Conservation (phyloP, 2,329 filamentous ascomycete species). For the Lachnellula suecica region DNA sequence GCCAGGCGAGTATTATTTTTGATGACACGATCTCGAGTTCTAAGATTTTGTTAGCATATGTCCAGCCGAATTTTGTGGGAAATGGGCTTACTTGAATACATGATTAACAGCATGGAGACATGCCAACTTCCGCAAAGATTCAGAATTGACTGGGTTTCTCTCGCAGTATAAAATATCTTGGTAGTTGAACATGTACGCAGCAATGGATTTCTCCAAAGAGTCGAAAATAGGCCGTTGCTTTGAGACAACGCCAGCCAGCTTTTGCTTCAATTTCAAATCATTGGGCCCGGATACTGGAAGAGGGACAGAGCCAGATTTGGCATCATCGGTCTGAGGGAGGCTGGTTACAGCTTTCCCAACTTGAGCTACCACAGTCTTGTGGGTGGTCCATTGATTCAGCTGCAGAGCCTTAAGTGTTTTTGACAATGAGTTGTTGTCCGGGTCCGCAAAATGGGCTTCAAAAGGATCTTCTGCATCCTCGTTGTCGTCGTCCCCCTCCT, state of each 20-base stretch:
- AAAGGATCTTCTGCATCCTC: conserved; percentile 69
- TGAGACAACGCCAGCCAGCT: conserved; percentile 55
- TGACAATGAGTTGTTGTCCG: conserved; percentile 60
- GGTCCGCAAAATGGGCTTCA: conserved; percentile 73
- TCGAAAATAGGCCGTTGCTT: conserved; percentile 58
- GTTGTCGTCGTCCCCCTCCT: conserved; percentile 44
- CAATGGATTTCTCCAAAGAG: conserved; percentile 61
- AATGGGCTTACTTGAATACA: conserved; percentile 68
- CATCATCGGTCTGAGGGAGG: conserved; percentile 42
- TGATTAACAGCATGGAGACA: conserved; percentile 90
- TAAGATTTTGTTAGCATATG: conserved; percentile 33
- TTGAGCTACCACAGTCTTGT: conserved; percentile 41
- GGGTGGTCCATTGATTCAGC: conserved; percentile 50
- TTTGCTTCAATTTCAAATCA: conserved; percentile 67
- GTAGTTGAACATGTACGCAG: conserved; percentile 77
- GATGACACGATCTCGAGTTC: conserved; percentile 83
- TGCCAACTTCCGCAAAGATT: conserved; percentile 66
- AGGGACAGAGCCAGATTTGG: conserved; percentile 21
- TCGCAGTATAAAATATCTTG: conserved; percentile 76
- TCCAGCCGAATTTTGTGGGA: neutral
- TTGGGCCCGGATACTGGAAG: conserved; percentile 35
- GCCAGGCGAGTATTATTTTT: conserved; percentile 86
- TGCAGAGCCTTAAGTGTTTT: conserved; percentile 51
- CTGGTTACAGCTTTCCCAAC: conserved; percentile 48
- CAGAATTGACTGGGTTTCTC: conserved; percentile 67